Percentiles rank a stretch among this genome's conserved stretches.
Conservation (phyloP, 192 early-diverging fungal genomes). For the Chytriomyces sp. region DNA sequence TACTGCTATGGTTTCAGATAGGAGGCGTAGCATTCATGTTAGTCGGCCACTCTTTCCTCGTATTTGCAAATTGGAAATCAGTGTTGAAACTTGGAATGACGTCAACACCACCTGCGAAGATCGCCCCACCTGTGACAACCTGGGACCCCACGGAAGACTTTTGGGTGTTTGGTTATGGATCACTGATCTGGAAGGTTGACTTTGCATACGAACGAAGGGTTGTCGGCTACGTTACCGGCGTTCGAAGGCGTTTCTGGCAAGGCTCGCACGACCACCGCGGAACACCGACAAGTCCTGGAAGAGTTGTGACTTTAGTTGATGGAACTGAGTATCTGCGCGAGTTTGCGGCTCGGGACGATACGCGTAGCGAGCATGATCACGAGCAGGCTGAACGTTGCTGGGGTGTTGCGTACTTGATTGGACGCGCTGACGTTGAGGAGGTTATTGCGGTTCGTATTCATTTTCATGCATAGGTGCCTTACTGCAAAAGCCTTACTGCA, state of each 20-base stretch:
- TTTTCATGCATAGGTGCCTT: no score
- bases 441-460: no score
- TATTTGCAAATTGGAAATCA: no score
- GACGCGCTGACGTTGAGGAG: constrained; percentile 58
- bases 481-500: no score
- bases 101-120: no score
- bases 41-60: no score
- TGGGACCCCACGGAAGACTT: no score
- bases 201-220: constrained; percentile 59
- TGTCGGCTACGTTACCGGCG: constrained; percentile 68
- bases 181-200: constrained; percentile 72
- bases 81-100: no score
- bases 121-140: no score
- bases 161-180: constrained; percentile 67
- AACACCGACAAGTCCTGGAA: constrained; percentile 71
- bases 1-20: no score
- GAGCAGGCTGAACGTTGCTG: background rate
- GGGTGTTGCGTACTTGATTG: constrained; percentile 75
- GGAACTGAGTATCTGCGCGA: constrained; percentile 62
- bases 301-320: constrained; percentile 84
- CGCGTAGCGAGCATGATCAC: constrained; percentile 26
- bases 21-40: no score
- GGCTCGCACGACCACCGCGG: constrained; percentile 86
- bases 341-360: constrained; percentile 23
- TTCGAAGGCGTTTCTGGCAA: constrained; percentile 80